Conservation (phyloP, 2,329 filamentous ascomycete species). For the Pseudogymnoascus sp. region DNA sequence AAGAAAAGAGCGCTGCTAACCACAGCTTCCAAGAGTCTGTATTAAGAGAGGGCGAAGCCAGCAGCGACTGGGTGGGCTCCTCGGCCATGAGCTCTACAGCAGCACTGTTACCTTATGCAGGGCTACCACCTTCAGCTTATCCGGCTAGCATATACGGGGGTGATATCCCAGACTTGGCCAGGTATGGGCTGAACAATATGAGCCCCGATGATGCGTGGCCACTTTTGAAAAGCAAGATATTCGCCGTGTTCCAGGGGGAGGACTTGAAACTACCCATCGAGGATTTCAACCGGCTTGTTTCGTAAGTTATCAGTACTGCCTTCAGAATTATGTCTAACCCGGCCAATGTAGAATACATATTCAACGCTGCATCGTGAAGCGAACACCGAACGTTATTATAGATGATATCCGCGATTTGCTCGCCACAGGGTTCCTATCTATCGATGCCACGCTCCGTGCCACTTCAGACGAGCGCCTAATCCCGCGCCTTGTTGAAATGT, state of each 20-base stretch:
- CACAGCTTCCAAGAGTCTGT: conserved; percentile 19
- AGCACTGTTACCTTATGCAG: conserved; percentile 28
- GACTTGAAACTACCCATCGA: conserved; percentile 73
- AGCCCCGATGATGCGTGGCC: conserved; percentile 75
- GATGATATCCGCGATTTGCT: conserved; percentile 71
- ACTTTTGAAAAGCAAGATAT: conserved; percentile 63
- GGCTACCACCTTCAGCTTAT: conserved; percentile 16
- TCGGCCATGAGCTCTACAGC: conserved; percentile 42
- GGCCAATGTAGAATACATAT: conserved; percentile 51
- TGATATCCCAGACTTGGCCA: conserved; percentile 47
- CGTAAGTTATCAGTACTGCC: conserved; percentile 25
- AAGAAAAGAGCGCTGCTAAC: conserved; percentile 46
- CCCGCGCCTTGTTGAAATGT: conserved; percentile 82
- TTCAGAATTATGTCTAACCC: neutral
- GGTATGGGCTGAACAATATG: conserved; percentile 62
- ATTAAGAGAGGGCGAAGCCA: conserved; percentile 27
- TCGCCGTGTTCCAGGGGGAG: conserved; percentile 75
- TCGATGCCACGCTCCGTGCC: conserved; percentile 74
- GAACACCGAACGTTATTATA: conserved; percentile 60
- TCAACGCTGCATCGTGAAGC: conserved; percentile 66
- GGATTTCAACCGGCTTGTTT: conserved; percentile 74
- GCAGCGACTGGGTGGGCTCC: conserved; percentile 42
- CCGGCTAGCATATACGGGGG: conserved; percentile 35
- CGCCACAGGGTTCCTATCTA: conserved; percentile 71
- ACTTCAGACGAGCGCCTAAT: conserved; percentile 84